Evolutionary conservation across 2,329 filamentous ascomycete species (phyloP), one percentile per base, ranked within the genome.

Genomic region (Paraphaeosphaeria sporulosa): DNA sequence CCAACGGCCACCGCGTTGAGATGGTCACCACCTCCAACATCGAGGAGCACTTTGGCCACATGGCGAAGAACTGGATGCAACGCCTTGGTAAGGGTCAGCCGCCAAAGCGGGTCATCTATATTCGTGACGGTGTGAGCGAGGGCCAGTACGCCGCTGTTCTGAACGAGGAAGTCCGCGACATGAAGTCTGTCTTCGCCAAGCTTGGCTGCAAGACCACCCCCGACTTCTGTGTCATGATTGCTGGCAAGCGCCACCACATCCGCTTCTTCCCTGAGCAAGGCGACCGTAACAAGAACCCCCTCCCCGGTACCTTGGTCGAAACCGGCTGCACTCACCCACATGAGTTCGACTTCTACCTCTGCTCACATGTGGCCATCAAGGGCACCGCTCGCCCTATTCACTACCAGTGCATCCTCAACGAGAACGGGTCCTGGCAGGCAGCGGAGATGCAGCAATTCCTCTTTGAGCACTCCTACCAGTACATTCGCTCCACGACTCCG

Each of bases 381-480:
- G 95, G 95, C 25, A 99, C 95, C 0, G 90, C 95, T 19, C 88
- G 95, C 1, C 95, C 95, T 0, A 93, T 96, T 0, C 93, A 96
- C 70, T 99, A 99, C 77, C 90, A 94, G 63, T 90, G 97, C 15
- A 88, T 99, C 23, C 75, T 90, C 49, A 95, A 99, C 73, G 93
- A 98, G 76, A 87, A 19, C 15, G 52, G 89, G 55, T 82, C 85
- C 1, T 85, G 92, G 70, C 76, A 83, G 0, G 83, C 89, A 0
- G 88, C 91, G 44, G 84, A 89, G 2, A 82, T 99, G 0, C 91
- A 97, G 71, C 89, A 89, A 58, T 90, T 98, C 86, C 90, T 98
- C 23, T 98, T 98, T 70, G 90, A 97, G 67, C 93, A 97, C 64
- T 96, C 90, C 47, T 99, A 97, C 78, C 93, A 96, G 58, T 99